Evolutionary conservation across 129 eudicot species (phyloP).

Genomic region (Centrapalus pauciflorus): DNA sequence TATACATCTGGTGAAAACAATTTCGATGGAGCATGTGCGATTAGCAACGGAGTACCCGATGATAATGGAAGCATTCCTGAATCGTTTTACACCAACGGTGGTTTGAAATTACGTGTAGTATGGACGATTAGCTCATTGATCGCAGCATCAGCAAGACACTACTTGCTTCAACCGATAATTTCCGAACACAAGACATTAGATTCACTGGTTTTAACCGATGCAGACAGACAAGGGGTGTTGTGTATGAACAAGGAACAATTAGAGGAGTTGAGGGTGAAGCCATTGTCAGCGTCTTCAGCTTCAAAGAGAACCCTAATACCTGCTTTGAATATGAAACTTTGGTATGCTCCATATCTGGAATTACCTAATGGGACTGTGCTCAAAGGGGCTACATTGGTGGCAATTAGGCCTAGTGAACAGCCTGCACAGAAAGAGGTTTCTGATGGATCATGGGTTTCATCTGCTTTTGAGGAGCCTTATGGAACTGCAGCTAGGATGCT

Average conservation of each 20-base stretch:
- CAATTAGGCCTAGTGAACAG: constrained; percentile 88
- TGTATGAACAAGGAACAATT: constrained; percentile 89
- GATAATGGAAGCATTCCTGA: constrained; percentile 87
- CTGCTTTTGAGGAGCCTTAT: constrained; percentile 86
- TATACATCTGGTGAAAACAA: not conserved
- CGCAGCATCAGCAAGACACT: constrained; percentile 93
- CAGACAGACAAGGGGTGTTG: constrained; percentile 86
- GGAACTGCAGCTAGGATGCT: constrained; percentile 92
- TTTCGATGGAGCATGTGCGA: not conserved
- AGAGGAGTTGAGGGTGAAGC: constrained; percentile 97
- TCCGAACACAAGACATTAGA: constrained; percentile 71
- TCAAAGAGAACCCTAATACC: constrained; percentile 85
- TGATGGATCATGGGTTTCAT: constrained; percentile 70
- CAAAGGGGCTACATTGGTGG: constrained; percentile 94
- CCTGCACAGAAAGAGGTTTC: constrained; percentile 53
- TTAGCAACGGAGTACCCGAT: constrained; percentile 7
- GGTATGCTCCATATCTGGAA: constrained; percentile 90
- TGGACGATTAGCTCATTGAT: constrained; percentile 95
- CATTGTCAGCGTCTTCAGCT: constrained; percentile 80
- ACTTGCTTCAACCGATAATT: constrained; percentile 69
- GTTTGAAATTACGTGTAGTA: constrained; percentile 74
- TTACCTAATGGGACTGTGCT: constrained; percentile 75
- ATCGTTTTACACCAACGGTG: constrained; percentile 85
- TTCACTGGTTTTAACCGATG: constrained; percentile 65
- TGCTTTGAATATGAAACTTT: constrained; percentile 86